A percentile compares a stretch with the other conserved stretches of the same genome.
Evolutionary conservation across 768 basidiomycete species (phyloP).

Genomic region (Macrolepiota albuminosa): DNA sequence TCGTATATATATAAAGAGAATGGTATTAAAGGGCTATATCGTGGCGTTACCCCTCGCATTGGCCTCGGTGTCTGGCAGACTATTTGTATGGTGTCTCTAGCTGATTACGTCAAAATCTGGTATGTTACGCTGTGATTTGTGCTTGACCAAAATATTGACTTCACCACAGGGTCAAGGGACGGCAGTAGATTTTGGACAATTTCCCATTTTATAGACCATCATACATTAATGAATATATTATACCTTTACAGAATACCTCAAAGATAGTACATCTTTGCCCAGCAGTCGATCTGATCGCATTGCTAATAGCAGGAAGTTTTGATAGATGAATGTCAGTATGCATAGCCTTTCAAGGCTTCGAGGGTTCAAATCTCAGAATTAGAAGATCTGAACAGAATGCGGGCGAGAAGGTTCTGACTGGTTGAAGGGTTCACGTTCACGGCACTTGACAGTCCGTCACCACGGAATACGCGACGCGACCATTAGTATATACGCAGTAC

Average conservation of each 20-base stretch:
- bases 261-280: background rate
- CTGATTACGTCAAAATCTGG: conserved; percentile 93
- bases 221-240: conserved; percentile 17
- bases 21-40: conserved; percentile 93
- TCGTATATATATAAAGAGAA: conserved; percentile 96
- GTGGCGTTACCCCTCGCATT: conserved; percentile 95
- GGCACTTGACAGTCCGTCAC: background rate
- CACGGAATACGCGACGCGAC: too few species aligned
- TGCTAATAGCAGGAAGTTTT: background rate
- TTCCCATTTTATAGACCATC: conserved; percentile 8
- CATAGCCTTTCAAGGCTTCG: background rate
- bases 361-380: background rate
- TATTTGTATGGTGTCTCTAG: conserved; percentile 98
- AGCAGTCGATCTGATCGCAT: background rate
- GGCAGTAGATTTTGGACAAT: conserved; percentile 20
- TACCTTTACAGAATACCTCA: conserved; percentile 14
- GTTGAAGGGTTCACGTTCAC: too few species aligned
- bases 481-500: background rate
- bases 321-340: background rate
- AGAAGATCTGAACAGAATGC: background rate
- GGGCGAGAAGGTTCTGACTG: too few species aligned
- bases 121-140: conserved; percentile 23
- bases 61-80: conserved; percentile 97
- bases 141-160: conserved; percentile 10
- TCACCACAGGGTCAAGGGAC: conserved; percentile 47